Conservation (phyloP, 2,329 filamentous ascomycete species). For the Shiraia bambusicola region DNA sequence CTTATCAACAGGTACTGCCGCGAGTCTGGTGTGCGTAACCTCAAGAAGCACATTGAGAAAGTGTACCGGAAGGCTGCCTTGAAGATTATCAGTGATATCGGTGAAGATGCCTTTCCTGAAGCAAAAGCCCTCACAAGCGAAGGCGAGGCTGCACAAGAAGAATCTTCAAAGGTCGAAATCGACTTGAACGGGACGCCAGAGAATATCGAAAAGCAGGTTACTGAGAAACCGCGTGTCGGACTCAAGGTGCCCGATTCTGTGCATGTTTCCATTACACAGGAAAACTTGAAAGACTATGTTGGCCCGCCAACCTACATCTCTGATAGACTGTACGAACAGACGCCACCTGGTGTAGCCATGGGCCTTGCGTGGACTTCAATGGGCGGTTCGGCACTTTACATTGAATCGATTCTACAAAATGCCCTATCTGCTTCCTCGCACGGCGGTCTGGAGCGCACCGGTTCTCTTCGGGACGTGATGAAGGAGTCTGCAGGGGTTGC, state of each 20-base stretch:
- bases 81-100: constrained; percentile 94
- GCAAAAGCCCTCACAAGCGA: constrained; percentile 81
- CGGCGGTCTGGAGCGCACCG: constrained; percentile 84
- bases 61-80: constrained; percentile 96
- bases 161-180: constrained; percentile 65
- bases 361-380: constrained; percentile 97
- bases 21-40: constrained; percentile 92
- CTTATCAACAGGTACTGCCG: constrained; percentile 98
- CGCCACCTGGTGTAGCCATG: constrained; percentile 94
- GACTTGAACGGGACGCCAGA: constrained; percentile 64
- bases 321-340: constrained; percentile 90
- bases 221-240: constrained; percentile 69
- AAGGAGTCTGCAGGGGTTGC: constrained; percentile 95
- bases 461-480: constrained; percentile 95
- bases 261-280: constrained; percentile 81
- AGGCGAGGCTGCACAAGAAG: constrained; percentile 74
- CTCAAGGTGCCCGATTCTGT: constrained; percentile 84
- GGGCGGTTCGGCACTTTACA: constrained; percentile 93
- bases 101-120: constrained; percentile 79
- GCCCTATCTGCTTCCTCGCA: constrained; percentile 72
- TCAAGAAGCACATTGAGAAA: constrained; percentile 99
- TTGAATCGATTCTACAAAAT: constrained; percentile 92
- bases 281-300: constrained; percentile 94
- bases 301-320: constrained; percentile 94
- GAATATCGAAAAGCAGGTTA: constrained; percentile 60